Conservation (phyloP, 2,329 filamentous ascomycete species). For the Tolypocladium cylindrosporum region DNA sequence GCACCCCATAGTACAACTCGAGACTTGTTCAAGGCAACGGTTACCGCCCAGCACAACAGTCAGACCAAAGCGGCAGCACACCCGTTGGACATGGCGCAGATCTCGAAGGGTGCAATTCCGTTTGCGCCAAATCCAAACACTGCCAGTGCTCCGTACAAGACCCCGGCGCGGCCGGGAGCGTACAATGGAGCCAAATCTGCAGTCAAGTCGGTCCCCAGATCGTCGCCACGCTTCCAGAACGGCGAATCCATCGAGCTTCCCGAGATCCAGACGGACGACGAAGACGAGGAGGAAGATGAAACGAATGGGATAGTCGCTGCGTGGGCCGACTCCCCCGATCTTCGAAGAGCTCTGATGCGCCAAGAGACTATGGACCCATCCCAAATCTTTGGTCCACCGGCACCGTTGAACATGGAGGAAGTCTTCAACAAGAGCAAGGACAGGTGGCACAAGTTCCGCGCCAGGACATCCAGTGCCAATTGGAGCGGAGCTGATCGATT, state of each 20-base stretch:
- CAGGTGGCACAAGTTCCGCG: conserved; percentile 75
- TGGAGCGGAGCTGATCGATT: conserved; percentile 77
- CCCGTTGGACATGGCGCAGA: conserved; percentile 75
- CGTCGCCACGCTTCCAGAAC: conserved; percentile 78
- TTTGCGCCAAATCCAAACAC: conserved; percentile 65
- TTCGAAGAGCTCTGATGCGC: conserved; percentile 62
- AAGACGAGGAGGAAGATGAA: conserved; percentile 66
- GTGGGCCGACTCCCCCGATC: conserved; percentile 83
- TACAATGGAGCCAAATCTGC: conserved; percentile 38
- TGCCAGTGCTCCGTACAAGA: conserved; percentile 52
- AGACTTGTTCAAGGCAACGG: conserved; percentile 55
- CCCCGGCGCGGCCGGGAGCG: conserved; percentile 49
- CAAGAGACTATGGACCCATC: conserved; percentile 84
- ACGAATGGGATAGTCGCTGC: conserved; percentile 53
- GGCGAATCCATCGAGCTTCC: conserved; percentile 87
- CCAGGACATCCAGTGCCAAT: conserved; percentile 87
- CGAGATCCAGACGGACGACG: conserved; percentile 90
- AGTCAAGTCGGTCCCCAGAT: conserved; percentile 50
- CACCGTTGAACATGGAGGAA: conserved; percentile 87
- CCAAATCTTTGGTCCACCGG: conserved; percentile 79
- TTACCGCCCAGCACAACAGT: conserved; percentile 57
- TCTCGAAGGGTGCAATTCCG: conserved; percentile 79
- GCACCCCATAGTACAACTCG: conserved; percentile 42
- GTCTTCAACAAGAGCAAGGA: conserved; percentile 89
- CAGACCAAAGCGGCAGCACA: conserved; percentile 53